A percentile compares a stretch with the other conserved stretches of the same genome.
Evolutionary conservation across 768 basidiomycete genomes (phyloP).

Genomic region (Vishniacozyma victoriae): DNA sequence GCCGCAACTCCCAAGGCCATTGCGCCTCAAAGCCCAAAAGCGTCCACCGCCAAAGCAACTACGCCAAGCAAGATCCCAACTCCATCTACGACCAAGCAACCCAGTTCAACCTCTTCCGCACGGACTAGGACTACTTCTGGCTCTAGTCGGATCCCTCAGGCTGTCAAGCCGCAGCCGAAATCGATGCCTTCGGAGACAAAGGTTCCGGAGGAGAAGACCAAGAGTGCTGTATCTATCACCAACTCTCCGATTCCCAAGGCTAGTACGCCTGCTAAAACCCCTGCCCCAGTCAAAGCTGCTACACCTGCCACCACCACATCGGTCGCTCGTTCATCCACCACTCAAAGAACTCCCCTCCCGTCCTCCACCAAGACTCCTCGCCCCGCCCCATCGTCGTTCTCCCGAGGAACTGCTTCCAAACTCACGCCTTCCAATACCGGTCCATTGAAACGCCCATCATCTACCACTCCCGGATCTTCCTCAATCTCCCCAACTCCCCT

Average conservation of each 20-base stretch:
- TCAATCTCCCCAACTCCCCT: conserved; percentile 16
- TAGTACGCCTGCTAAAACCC: not conserved
- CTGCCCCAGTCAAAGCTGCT: not conserved
- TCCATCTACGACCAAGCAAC: too few relatives aligned
- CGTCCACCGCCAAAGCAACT: too few relatives aligned
- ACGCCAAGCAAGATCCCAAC: too few relatives aligned
- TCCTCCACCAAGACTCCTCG: not conserved
- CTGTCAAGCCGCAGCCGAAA: too few relatives aligned
- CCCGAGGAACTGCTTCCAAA: conserved; percentile 3
- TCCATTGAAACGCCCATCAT: conserved; percentile 4
- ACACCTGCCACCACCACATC: not conserved
- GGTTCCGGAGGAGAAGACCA: too few relatives aligned
- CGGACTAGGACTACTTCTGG: conserved; percentile 2
- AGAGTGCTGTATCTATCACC: too few relatives aligned
- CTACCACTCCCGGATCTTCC: conserved; percentile 2
- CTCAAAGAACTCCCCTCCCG: not conserved
- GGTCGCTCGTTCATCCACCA: not conserved
- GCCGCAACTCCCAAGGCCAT: too few relatives aligned
- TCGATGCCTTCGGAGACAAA: too few relatives aligned
- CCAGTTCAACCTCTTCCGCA: conserved; percentile 5
- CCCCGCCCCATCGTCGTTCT: not conserved
- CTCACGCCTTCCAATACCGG: conserved; percentile 24
- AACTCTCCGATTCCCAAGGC: not conserved
- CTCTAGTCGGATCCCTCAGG: too few relatives aligned
- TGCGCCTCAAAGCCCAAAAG: too few relatives aligned